phyloP scores from a whole-genome alignment of 495 filamentous ascomycete genomes.

The Podospora conica region DNA sequence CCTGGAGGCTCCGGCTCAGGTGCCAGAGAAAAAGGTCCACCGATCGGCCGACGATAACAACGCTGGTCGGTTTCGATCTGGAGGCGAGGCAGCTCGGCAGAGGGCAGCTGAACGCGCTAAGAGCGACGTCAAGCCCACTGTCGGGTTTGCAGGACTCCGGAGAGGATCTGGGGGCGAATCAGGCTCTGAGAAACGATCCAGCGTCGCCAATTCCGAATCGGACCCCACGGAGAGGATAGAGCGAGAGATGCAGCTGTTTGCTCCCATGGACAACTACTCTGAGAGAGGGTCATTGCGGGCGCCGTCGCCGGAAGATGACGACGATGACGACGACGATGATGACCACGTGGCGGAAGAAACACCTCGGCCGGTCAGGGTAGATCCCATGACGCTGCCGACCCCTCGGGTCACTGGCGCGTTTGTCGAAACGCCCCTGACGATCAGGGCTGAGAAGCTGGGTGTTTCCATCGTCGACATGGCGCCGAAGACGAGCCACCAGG shows the following conservation, averaged over 20 bases:
- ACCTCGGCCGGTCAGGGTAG: slow-evolving; percentile 36
- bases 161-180: slow-evolving; percentile 35
- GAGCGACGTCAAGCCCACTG: slow-evolving; percentile 28
- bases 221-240: slow-evolving; percentile 52
- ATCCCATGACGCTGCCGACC: slow-evolving; percentile 45
- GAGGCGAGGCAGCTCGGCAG: slow-evolving; percentile 8
- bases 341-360: slow-evolving; percentile 32
- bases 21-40: neutral
- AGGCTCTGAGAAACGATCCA: slow-evolving; percentile 31
- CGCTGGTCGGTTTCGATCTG: neutral
- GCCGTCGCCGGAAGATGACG: slow-evolving; percentile 37
- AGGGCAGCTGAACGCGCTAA: slow-evolving; percentile 21
- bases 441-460: slow-evolving; percentile 30
- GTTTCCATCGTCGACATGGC: neutral
- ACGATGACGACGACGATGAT: slow-evolving; percentile 20
- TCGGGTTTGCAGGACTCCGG: slow-evolving; percentile 36
- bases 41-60: neutral
- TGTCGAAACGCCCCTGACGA: slow-evolving; percentile 45
- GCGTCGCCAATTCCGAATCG: slow-evolving; percentile 41
- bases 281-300: slow-evolving; percentile 47
- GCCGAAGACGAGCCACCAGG: neutral
- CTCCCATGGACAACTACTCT: slow-evolving; percentile 47
- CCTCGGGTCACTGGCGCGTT: slow-evolving; percentile 47
- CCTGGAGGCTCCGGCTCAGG: neutral
- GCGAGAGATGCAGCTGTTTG: slow-evolving; percentile 49